phyloP scores from a whole-genome alignment of 2,329 filamentous ascomycete genomes.

The Pezicula radicicola region DNA sequence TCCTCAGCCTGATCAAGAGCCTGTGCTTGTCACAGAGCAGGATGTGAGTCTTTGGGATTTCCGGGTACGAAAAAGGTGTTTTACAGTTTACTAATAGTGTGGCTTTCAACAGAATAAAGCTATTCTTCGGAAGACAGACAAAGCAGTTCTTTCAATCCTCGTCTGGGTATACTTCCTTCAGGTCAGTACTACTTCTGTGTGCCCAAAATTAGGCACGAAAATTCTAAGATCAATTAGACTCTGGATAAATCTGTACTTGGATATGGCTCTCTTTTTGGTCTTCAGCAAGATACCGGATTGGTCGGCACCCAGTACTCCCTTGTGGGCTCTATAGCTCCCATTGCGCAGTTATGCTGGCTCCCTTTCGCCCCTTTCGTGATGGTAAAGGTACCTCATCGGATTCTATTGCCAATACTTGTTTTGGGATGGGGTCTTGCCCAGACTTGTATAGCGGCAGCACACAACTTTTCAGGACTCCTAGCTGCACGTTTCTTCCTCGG shows the following conservation, averaged over 20 bases:
- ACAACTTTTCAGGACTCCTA: constrained; percentile 72
- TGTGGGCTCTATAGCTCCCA: constrained; percentile 54
- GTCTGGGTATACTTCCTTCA: constrained; percentile 57
- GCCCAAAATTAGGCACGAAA: neutral
- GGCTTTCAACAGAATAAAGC: constrained; percentile 40
- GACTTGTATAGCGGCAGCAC: constrained; percentile 39
- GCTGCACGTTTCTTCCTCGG: constrained; percentile 83
- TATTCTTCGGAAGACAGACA: constrained; percentile 60
- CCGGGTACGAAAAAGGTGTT: neutral
- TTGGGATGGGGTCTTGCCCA: constrained; percentile 47
- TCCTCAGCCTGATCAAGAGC: neutral
- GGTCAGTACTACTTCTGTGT: constrained; percentile 7
- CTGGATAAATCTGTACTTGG: constrained; percentile 46
- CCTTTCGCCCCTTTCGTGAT: constrained; percentile 58
- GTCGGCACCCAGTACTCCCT: constrained; percentile 50
- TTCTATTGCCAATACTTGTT: constrained; percentile 49
- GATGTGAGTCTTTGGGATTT: neutral
- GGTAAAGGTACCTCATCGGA: constrained; percentile 56
- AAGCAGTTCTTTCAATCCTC: constrained; percentile 50
- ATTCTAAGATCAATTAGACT: constrained; percentile 31
- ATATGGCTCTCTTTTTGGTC: constrained; percentile 58
- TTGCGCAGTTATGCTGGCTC: constrained; percentile 59
- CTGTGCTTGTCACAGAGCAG: neutral
- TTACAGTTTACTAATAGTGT: neutral
- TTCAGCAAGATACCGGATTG: constrained; percentile 49